Conservation (phyloP, 768 basidiomycete genomes). For the Termitomyces sp. region DNA sequence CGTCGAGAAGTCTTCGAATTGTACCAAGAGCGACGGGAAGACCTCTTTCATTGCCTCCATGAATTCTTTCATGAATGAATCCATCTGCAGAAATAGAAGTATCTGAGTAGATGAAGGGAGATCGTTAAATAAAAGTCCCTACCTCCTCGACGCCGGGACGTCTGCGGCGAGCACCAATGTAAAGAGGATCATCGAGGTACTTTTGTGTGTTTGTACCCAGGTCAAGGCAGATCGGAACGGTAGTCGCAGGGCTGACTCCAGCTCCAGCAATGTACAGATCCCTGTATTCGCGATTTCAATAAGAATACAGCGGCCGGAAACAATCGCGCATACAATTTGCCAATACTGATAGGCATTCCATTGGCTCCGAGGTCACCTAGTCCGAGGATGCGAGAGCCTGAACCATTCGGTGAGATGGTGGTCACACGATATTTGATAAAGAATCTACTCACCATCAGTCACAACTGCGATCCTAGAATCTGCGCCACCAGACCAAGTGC, state of each 20-base stretch:
- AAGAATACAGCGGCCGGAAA: neutral
- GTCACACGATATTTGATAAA: conserved; percentile 18
- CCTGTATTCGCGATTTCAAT: conserved; percentile 22
- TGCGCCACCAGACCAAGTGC: conserved; percentile 42
- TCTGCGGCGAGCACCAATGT: conserved; percentile 63
- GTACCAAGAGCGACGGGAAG: conserved; percentile 67
- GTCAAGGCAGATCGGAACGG: conserved; percentile 68
- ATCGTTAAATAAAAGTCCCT: neutral
- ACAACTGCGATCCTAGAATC: conserved; percentile 68
- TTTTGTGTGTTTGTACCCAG: conserved; percentile 75
- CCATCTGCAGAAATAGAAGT: conserved; percentile 51
- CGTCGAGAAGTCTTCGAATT: conserved; percentile 76
- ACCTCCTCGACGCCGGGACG: conserved; percentile 46
- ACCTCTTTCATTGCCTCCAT: conserved; percentile 63
- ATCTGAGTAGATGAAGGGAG: neutral
- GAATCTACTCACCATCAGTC: conserved; percentile 53
- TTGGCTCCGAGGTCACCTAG: conserved; percentile 50
- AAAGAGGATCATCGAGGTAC: conserved; percentile 68
- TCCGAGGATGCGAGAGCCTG: conserved; percentile 71
- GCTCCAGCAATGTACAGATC: conserved; percentile 72
- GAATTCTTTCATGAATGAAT: conserved; percentile 74
- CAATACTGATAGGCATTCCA: conserved; percentile 61
- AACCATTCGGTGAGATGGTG: neutral
- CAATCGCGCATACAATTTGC: conserved; percentile 54
- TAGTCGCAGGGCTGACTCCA: conserved; percentile 53